Evolutionary conservation across 2,329 filamentous ascomycete species (phyloP).

Genomic region (Cordyceps pruinosa): DNA sequence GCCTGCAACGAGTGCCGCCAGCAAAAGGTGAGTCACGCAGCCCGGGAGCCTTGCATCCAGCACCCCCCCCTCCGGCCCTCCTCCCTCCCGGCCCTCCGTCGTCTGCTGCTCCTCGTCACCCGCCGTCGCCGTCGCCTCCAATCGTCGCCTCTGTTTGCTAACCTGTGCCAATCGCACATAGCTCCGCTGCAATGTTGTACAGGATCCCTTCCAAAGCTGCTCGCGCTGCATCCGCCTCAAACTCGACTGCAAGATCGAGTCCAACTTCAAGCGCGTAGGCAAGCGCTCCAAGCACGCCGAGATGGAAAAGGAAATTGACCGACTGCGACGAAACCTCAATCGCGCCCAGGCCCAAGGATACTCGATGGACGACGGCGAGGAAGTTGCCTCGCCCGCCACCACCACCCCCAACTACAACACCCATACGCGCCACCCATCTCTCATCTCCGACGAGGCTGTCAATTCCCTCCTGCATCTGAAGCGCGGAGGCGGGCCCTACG

Average conservation of each 20-base stretch:
- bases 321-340: slow-evolving; percentile 53
- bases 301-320: slow-evolving; percentile 78
- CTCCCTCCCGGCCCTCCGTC: not conserved
- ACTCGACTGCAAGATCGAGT: slow-evolving; percentile 79
- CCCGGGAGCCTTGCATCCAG: not conserved
- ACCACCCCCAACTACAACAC: slow-evolving; percentile 48
- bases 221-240: slow-evolving; percentile 72
- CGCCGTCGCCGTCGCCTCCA: not conserved
- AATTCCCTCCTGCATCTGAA: slow-evolving; percentile 61
- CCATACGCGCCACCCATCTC: slow-evolving; percentile 54
- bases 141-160: slow-evolving; percentile 1
- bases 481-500: slow-evolving; percentile 53
- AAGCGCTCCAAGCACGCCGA: slow-evolving; percentile 79
- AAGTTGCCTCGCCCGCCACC: slow-evolving; percentile 53
- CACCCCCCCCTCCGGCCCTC: not conserved
- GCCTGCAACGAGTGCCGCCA: slow-evolving; percentile 81
- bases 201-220: slow-evolving; percentile 73
- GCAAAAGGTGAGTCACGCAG: slow-evolving; percentile 60
- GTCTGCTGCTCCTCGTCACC: not conserved
- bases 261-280: slow-evolving; percentile 77
- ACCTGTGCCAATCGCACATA: slow-evolving; percentile 26
- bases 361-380: slow-evolving; percentile 45
- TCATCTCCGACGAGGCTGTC: slow-evolving; percentile 62
- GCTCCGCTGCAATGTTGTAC: slow-evolving; percentile 78
- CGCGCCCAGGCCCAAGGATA: slow-evolving; percentile 55